These are phyloP conservation scores for Rhododendron griersonianum DNA, from an alignment of 148 eudicot genomes.

Conservation along the genomic window DNA sequence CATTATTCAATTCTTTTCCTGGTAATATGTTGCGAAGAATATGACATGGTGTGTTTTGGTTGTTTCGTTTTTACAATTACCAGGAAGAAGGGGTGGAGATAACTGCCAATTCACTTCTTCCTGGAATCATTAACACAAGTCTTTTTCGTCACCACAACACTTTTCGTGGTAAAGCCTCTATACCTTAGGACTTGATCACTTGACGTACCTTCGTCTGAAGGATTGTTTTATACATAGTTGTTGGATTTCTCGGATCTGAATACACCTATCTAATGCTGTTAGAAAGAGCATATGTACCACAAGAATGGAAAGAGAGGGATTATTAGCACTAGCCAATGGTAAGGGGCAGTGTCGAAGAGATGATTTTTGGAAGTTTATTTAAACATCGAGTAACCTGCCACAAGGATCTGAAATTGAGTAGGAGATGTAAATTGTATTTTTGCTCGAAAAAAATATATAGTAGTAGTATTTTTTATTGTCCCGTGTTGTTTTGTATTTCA, in stretches of 20 bases:
- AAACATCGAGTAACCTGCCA: background rate
- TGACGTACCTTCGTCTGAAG: background rate
- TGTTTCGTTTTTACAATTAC: background rate
- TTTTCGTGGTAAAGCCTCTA: slow-evolving; percentile 39
- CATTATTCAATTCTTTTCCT: background rate
- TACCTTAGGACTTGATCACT: background rate
- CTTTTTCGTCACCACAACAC: slow-evolving; percentile 49
- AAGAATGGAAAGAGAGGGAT: no score
- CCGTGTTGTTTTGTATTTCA: background rate
- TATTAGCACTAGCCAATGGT: no score
- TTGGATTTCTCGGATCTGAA: no score
- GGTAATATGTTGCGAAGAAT: background rate
- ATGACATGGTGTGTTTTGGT: background rate
- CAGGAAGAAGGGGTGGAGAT: slow-evolving; percentile 79
- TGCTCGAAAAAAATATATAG: background rate
- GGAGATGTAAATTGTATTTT: background rate
- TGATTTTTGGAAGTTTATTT: no score
- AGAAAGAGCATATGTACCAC: no score
- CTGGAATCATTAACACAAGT: slow-evolving; percentile 76
- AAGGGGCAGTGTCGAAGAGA: no score
- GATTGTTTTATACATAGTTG: background rate
- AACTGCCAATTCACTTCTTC: slow-evolving; percentile 21
- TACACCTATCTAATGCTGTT: no score
- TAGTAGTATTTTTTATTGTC: background rate
- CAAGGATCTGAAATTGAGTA: background rate